Base-by-base conservation (phyloP, 2,329 filamentous ascomycete species). In the Aspergillus fischeri region DNA sequence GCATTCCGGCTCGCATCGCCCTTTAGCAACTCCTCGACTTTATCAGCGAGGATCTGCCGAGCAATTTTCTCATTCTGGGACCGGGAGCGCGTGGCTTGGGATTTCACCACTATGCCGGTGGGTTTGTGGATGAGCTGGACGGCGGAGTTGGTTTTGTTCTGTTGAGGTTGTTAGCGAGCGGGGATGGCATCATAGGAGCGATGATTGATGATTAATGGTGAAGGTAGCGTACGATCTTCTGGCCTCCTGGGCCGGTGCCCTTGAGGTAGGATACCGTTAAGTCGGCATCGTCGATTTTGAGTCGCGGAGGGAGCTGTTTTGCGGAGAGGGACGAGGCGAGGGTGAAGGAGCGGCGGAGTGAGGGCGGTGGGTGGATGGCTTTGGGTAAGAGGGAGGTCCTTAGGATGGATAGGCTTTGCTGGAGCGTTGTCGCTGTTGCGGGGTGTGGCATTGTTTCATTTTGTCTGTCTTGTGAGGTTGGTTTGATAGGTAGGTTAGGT, bases 91-190 rank as follows among this genome's bases (percentile, higher is more conserved):
- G 94, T 97, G 21, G 88, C 91, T 76, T 99, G 94, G 55, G 86
- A 93, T 77, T 99, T 99, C 61, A 99, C 85, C 14, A 97, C 92
- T 53, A 97, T 86, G 60, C 93, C 93, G 0, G 92, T 96, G 5
- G 93, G 91, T 17, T 89, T 77, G 74, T 99, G 94, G 65, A 88
- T 94, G 38, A 99, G 81, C 73, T 99, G 94, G 2, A 97, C 93
- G 41, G 93, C 93, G 0, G 91, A 97, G 63, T 87, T 92, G 27
- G 94, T 99, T 85, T 99, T 99, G 77, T 99, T 99, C 88, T 80
- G 48, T 21, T 8, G 21, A 29, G 20, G n/a, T 28, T 9, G 27
- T 21, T 10, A 9, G 44, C 62, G 51, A 61, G 56, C 17, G 42
- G 52, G 20, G 1, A 14, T 21, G 21, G 4, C 4, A 35, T 35